Evolutionary conservation across 148 eudicot genomes (phyloP), one percentile per base, ranked within the genome.

Genomic region (Cornus suecica): DNA sequence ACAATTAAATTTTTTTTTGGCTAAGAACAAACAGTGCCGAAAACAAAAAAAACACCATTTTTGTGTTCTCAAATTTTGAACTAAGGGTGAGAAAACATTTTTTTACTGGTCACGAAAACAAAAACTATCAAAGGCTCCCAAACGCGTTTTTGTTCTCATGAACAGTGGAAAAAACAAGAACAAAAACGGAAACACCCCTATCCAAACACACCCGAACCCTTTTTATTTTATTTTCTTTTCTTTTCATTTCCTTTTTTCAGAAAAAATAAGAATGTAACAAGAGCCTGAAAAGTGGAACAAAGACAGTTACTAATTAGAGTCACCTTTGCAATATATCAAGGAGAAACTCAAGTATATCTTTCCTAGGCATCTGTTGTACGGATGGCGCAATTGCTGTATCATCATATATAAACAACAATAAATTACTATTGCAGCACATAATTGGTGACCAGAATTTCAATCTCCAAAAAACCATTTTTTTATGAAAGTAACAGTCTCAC

Each of bases 321-420:
- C 56, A 78, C 80, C 61, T 31, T 31, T 78, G 80, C 8, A 78
- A 56, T 24, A 65, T 48, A 51, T 78, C 76, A 37, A 78, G 74
- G 65, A 71, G 9, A 52, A 71, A 51, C 56, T 71, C 80, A 22
- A 71, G 71, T 52, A 51, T 52, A 24, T 13, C 8, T 34, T 69
- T 78, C 51, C 30, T 71, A 16, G 71, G 80, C 48, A 71, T 51
- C 34, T 16, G 65, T 45, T 71, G 52, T 30, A 22, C 25, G 8
- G 52, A 51, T 71, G 54, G 56, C 4, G 32, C 8, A 65, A 24
- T 71, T 64, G 80, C 71, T n/a, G 24, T 25, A 10, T 13, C 25
- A 30, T 30, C 75, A 71, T 22, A 27, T 22, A 27, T 22, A 66
- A 18, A 65, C 22, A 27, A 28, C 27, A 20, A 45, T 14, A 34